These are phyloP conservation scores for Streptanthus diversifolius DNA, from an alignment of 345 rosid species.

Conservation along the genomic window DNA sequence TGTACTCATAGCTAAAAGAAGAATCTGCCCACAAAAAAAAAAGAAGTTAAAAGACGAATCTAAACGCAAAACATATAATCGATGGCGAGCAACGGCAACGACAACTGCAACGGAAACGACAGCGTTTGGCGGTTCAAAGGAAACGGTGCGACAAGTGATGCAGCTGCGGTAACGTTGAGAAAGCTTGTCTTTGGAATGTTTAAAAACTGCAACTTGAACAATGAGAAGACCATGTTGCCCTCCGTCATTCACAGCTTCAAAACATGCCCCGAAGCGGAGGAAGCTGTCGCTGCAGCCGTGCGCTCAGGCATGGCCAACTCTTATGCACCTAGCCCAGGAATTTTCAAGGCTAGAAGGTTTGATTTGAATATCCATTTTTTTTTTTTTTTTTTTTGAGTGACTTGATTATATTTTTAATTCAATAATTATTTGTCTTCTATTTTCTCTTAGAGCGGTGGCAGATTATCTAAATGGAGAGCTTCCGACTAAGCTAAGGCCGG, in stretches of 20 bases:
- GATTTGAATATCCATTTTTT: not conserved
- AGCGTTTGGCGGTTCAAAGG: conserved; percentile 25
- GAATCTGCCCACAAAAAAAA: not conserved
- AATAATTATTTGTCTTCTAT: not conserved
- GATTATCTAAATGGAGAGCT: conserved; percentile 40
- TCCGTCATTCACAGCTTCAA: conserved; percentile 44
- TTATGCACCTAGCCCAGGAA: conserved; percentile 42
- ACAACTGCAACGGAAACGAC: not conserved
- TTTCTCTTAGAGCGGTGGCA: conserved; percentile 39
- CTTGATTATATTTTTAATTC: no score
- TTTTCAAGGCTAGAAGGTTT: conserved; percentile 52
- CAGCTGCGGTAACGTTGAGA: conserved; percentile 35
- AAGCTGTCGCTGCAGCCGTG: conserved; percentile 43
- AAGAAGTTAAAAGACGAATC: not conserved
- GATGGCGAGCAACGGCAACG: not conserved
- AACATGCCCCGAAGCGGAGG: conserved; percentile 42
- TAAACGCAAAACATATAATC: not conserved
- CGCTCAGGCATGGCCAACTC: conserved; percentile 44
- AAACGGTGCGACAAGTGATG: not conserved
- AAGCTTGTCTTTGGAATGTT: conserved; percentile 27
- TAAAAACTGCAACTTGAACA: conserved; percentile 31
- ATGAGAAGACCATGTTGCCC: conserved; percentile 26
- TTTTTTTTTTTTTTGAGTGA: not conserved
- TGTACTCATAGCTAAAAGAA: not conserved
- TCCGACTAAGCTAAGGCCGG: conserved; percentile 37